Base-by-base conservation (phyloP, 2,329 filamentous ascomycete genomes). In the Apiospora koreana region DNA sequence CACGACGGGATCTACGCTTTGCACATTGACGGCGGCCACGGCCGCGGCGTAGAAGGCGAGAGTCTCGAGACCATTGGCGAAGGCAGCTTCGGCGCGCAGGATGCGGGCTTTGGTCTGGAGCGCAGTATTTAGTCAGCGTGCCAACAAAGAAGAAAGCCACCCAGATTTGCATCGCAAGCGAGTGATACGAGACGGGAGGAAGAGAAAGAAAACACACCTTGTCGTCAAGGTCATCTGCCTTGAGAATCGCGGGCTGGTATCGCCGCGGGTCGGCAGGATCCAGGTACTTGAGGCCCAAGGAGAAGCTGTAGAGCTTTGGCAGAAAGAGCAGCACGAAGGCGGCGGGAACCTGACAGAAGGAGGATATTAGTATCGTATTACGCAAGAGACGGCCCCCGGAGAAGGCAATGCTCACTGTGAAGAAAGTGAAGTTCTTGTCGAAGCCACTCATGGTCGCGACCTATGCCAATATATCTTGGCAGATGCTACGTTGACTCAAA, bases 61-160 rank as follows among this genome's bases (percentile, higher is more conserved):
- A 10, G 72, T 73, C 71, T 73, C 72, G 64, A 73, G 71, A 25
- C 72, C 72, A 28, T 73, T 73, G 66, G 71, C 71, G 38, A 73
- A 72, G 21, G 72, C 72, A 50, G 65, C 66, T 54, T 73, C 72
- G 46, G 72, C 72, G 21, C 72, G 72, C 14, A 73, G 65, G 48
- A 73, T 73, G 64, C 71, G 71, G 43, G 58, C 66, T 41, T 73
- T 73, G 38, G 67, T 70, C 72, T 73, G 23, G 6, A 7, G 9
- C 10, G 50, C 2, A 2, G 14, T 4, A 14, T 7, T 1, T 16
- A 12, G 18, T 38, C 16, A 62, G 28, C n/a, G n/a, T 28, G 16
- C 28, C 3, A 31, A 16, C 1, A 35, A 6, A 10, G n/a, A 7
- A 21, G 3, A 1, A 3, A 4, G 9, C 9, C 25, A 21, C 25